A percentile compares a stretch with the other conserved stretches of the same genome.
These are phyloP conservation scores for Gossypium stocksii DNA, from an alignment of 345 rosid genomes.

Conservation along the genomic window DNA sequence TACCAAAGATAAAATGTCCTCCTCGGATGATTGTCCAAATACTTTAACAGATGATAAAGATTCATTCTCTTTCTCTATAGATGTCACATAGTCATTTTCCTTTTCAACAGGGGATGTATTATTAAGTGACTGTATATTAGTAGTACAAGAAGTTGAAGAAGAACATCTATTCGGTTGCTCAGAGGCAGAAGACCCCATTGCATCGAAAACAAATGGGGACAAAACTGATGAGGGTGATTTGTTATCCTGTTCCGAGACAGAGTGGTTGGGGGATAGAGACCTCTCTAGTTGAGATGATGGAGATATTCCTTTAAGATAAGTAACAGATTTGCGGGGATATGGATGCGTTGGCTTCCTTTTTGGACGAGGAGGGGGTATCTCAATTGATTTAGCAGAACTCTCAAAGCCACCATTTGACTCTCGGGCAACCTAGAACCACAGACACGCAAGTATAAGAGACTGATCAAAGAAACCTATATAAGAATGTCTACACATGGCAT, in stretches of 20 bases:
- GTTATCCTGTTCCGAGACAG: conserved; percentile 39
- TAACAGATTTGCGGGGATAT: conserved; percentile 62
- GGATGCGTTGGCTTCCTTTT: conserved; percentile 81
- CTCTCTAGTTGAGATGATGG: conserved; percentile 27
- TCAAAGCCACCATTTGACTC: conserved; percentile 32
- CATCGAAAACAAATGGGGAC: conserved; percentile 24
- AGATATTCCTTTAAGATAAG: conserved; percentile 20
- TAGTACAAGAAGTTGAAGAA: conserved; percentile 56
- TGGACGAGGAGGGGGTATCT: conserved; percentile 94
- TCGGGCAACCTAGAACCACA: conserved; percentile 49
- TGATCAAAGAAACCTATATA: background rate
- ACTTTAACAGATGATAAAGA: conserved; percentile 9
- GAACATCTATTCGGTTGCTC: conserved; percentile 47
- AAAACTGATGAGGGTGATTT: conserved; percentile 63
- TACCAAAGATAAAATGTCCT: conserved; percentile 25
- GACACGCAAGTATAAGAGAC: conserved; percentile 5
- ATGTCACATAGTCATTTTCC: conserved; percentile 29
- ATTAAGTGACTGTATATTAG: conserved; percentile 33
- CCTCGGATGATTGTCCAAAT: conserved; percentile 16
- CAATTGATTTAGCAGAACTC: conserved; percentile 38
- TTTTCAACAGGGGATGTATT: conserved; percentile 20
- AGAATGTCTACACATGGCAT: background rate
- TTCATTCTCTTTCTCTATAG: conserved; percentile 28
- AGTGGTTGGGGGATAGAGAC: conserved; percentile 38
- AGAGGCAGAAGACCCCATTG: conserved; percentile 30